Evolutionary conservation across 2,329 filamentous ascomycete genomes (phyloP), one percentile per base, ranked within the genome.

Genomic region (Trichoderma guizhouense): DNA sequence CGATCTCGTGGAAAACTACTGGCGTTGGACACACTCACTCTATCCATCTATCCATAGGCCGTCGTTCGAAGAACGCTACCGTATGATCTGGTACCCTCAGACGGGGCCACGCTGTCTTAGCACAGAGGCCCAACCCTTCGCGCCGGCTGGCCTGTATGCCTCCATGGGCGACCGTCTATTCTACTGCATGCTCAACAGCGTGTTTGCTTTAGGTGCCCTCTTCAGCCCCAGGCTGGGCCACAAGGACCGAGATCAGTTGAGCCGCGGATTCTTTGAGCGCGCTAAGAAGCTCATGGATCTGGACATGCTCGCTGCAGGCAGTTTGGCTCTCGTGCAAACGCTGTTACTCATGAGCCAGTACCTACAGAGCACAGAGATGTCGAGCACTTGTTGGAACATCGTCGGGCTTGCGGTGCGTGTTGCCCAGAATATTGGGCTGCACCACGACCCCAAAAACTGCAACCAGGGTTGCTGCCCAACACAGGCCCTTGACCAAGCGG

Each of bases 191-290:
- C 39, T 64, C 26, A 64, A 64, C 28, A 51, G 26, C 7, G 62
- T 64, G 15, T 64, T 64, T 64, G 62, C 62, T 5, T n/a, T 64
- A 9, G 62, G 62, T 32, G 62, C 62, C n/a, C 62, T 64, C 39
- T 53, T 51, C 62, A 64, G 39, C n/a, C 24, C 39, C 18, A 21
- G 26, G 18, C 15, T 30, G 36, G 39, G 30, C n/a, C n/a, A 47
- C 39, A 64, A 51, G 7, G 62, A 64, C 7, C 62, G 62, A 4
- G 39, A 64, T 5, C 36, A 51, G 18, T n/a, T 51, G 26, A 53
- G 62, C 62, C 62, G 62, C 39, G 15, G 7, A 11, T 47, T 53
- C 11, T 64, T 51, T 32, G 62, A 64, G 24, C 62, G 62, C 6
- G 62, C 62, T 8, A 64, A 64, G 39, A 51, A 47, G 26, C 62